These are phyloP conservation scores for Parafenestella ontariensis DNA, from an alignment of 2,329 filamentous ascomycete genomes.

Conservation along the genomic window DNA sequence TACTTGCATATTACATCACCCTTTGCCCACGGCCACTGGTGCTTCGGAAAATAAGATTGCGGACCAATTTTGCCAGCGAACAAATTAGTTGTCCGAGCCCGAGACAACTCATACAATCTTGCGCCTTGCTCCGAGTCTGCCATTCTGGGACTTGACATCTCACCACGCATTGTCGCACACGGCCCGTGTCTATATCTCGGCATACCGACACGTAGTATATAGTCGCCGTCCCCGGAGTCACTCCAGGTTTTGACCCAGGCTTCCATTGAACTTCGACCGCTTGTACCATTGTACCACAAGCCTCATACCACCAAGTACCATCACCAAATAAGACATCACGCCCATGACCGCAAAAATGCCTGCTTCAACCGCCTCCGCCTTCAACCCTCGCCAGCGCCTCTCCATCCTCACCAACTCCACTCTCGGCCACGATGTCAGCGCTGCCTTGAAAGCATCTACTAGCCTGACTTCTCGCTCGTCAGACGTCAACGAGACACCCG, in stretches of 20 bases:
- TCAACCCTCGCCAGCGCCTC: conserved; percentile 51
- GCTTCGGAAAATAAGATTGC: conserved; percentile 28
- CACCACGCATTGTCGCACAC: conserved; percentile 23
- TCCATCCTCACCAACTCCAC: conserved; percentile 51
- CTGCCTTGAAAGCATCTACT: conserved; percentile 49
- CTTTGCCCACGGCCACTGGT: conserved; percentile 14
- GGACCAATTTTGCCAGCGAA: conserved; percentile 41
- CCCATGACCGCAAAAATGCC: conserved; percentile 29
- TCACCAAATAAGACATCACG: neutral
- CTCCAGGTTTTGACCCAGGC: neutral
- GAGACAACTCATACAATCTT: conserved; percentile 41
- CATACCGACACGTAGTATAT: conserved; percentile 25
- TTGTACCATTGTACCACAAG: neutral
- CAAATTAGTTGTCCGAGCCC: conserved; percentile 32
- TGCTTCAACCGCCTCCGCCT: conserved; percentile 25
- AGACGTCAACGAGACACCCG: conserved; percentile 47
- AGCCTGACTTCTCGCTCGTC: conserved; percentile 32
- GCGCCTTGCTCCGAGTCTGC: conserved; percentile 23
- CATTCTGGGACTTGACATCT: conserved; percentile 16
- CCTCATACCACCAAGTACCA: neutral
- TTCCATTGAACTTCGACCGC: neutral
- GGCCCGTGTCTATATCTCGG: conserved; percentile 5
- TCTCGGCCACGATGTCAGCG: conserved; percentile 50
- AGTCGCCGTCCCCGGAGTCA: conserved; percentile 18
- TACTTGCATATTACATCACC: conserved; percentile 32